Evolutionary conservation across 73 alveolate species (phyloP), one percentile per base, ranked within the genome.

Genomic region (Paramecium tetraurelia): DNA sequence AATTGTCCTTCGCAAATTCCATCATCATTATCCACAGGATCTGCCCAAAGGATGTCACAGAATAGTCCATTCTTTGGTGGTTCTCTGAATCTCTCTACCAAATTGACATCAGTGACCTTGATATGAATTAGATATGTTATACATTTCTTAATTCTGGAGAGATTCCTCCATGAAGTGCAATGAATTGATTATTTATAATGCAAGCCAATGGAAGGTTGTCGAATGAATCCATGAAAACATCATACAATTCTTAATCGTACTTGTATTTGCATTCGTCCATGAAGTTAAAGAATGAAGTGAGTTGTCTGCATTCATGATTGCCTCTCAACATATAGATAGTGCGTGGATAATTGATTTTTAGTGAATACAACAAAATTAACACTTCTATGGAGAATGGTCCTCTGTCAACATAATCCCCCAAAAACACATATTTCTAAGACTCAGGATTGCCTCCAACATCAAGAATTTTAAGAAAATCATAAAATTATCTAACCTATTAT

Each of bases 121-220:
- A 53, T 53, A 36, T 46, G 1, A 35, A 58, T 29, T 27, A n/a
- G n/a, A n/a, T n/a, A 31, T 12, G 0, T 85, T 33, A 22, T 21
- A 92, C 85, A 41, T 93, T 85, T 18, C 84, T 71, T 10, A 96
- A 69, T 80, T 94, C 97, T 27, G 99, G 99, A 20, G 98, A 94
- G 12, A 96, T 96, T 5, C 99, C 99, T 71, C 98, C 99, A 89
- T 96, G 99, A 76, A 96, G 92, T 27, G 97, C 98, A 18, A 96
- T 48, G 92, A 95, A 96, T 76, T 96, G 92, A n/a, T 92, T 92
- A 58, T 96, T 96, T 6, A 96, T 94, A 4, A 96, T 50, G 5
- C 96, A 92, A 7, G 97, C 89, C 18, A 96, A 24, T 10, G 99
- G 98, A 93, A 96, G 71, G 22, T 92, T 41, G 38, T 96, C 98